Base-by-base conservation (phyloP, 1,139 yeast species). In the Geotrichum fermentans region DNA sequence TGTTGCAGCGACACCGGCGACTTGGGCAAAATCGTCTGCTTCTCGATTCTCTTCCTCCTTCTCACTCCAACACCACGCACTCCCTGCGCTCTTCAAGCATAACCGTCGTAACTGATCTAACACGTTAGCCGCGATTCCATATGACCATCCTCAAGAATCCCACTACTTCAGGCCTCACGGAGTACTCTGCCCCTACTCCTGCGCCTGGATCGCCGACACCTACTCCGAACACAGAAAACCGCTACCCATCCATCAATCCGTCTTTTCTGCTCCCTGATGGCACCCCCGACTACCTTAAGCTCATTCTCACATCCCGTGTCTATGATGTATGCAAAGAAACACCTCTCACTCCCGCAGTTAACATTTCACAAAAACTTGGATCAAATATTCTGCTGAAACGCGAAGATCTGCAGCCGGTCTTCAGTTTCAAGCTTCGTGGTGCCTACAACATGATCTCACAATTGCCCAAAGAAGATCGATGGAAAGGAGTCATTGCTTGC, bases 381-480 rank as follows among this genome's bases (percentile, higher is more conserved):
- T 74, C 95, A 38, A 82, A 82, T 43, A 81, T 94, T 14, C 74
- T 76, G 54, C 72, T 92, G 57, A 92, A 92, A 62, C 76, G 99
- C 57, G 99, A 92, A 65, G 99, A 94, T 62, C 73, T 89, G 43
- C 76, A 88, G 50, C 97, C 99, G 0, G 98, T 94, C 11, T 92
- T 92, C 67, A 85, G 96, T 35, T 92, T 92, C 77, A 92, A 92
- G 70, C 75, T 92, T 54, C 82, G 99, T 65, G 99, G 99, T 52
- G 99, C 98, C 21, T 88, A 90, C 68, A 92, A 92, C 66, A 89
- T 88, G 95, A 84, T 92, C 61, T 94, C 97, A 35, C 86, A 90
- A 60, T 70, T 92, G 51, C 81, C 86, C 43, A 73, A 79, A 24
- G 77, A 79, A 40, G 75, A 80, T 37, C 82, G 85, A 47, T 69